Base-by-base conservation (phyloP, 441 rosid species). In the Populus hybrid region DNA sequence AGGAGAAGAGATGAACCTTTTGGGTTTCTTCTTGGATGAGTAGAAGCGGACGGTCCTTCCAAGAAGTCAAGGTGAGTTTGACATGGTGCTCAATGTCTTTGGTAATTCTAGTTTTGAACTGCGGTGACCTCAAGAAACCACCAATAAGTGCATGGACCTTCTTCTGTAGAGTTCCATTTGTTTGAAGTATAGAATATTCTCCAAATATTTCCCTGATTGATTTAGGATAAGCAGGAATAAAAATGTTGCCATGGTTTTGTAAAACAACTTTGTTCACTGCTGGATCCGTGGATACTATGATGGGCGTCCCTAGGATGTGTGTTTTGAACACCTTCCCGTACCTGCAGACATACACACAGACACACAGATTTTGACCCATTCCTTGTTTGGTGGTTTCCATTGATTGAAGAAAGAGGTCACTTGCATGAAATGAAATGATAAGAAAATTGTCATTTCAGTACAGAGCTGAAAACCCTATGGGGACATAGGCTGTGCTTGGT, bases 281-380 rank as follows among this genome's bases (percentile, higher is more conserved):
- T 76, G 94, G 90, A 79, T 95, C 99, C 42, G 97, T 95, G 21
- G 99, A 95, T 23, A 95, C 89, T 8, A 95, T 90, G 10, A 92
- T 90, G 28, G 92, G 90, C 30, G 89, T 89, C 26, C 99, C 98
- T 78, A 93, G 85, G 67, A 95, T 90, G 83, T 95, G 95, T 9
- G 98, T 89, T 87, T 89, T 94, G 77, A 95, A 95, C 87, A 95
- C 93, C 82, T 90, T 89, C 69, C 99, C 98, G 59, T 89, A 90
- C 80, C 97, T 95, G 53, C 24, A 75, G 8, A 42, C 9, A 14
- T 32, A 32, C 20, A 9, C 5, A 10, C 12, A 35, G 14, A 8
- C 6, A 30, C 1, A 11, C 34, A 63, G 10, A n/a, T 1, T 67
- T 66, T 32, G 35, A 6, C 59, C 36, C 36, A 46, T 18, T 75